Percentiles rank a stretch among this genome's conserved stretches.
Evolutionary conservation across 1,139 yeast species (phyloP).

Genomic region (Scheffersomyces cryptocercus): DNA sequence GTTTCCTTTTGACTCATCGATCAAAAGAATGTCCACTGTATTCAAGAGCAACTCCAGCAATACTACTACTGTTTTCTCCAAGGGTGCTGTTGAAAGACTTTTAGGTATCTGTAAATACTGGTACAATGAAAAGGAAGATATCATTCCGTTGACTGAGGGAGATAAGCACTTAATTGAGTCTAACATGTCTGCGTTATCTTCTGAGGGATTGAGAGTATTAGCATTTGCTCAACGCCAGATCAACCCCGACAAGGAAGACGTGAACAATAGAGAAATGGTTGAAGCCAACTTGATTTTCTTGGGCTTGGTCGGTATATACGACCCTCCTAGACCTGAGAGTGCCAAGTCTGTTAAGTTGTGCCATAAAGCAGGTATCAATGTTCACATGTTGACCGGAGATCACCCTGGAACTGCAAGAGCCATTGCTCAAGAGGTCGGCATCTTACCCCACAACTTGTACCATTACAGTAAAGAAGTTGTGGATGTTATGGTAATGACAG

Average conservation of each 20-base stretch:
- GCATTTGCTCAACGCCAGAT: slow-evolving; percentile 33
- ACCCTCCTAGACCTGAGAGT: slow-evolving; percentile 58
- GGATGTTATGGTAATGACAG: slow-evolving; percentile 43
- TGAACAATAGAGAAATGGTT: slow-evolving; percentile 22
- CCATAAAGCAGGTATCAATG: slow-evolving; percentile 53
- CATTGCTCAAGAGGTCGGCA: slow-evolving; percentile 53
- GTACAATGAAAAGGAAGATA: slow-evolving; percentile 26
- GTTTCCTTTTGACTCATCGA: slow-evolving; percentile 37
- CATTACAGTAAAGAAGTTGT: slow-evolving; percentile 36
- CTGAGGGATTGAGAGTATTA: slow-evolving; percentile 47
- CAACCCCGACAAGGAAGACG: slow-evolving; percentile 11
- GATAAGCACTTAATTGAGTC: slow-evolving; percentile 25
- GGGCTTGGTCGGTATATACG: slow-evolving; percentile 54
- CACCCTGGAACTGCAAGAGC: slow-evolving; percentile 55
- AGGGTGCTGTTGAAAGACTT: slow-evolving; percentile 57
- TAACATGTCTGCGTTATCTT: slow-evolving; percentile 37
- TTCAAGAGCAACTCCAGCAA: slow-evolving; percentile 22
- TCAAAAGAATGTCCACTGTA: slow-evolving; percentile 51
- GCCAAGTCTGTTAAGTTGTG: slow-evolving; percentile 44
- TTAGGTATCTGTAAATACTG: slow-evolving; percentile 38
- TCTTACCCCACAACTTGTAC: slow-evolving; percentile 43
- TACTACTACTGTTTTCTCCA: slow-evolving; percentile 33
- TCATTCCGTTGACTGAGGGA: slow-evolving; percentile 22
- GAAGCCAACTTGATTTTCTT: slow-evolving; percentile 41
- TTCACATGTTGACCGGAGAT: slow-evolving; percentile 57